Conservation (phyloP, 163 green algal genomes). For the Coccomyxa subellipsoidea region DNA sequence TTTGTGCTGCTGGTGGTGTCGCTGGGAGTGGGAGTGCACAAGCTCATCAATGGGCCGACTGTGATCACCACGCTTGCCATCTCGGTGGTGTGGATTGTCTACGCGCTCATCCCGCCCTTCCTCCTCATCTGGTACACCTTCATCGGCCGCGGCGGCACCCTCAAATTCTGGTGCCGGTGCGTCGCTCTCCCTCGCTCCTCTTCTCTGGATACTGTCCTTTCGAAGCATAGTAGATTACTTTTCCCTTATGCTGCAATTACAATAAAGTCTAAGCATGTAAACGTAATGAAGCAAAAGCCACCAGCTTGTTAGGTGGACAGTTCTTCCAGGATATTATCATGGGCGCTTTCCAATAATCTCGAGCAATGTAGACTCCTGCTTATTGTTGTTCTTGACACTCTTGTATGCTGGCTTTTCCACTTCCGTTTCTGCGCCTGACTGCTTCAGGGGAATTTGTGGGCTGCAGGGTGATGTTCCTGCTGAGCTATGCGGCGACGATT, state of each 20-base stretch:
- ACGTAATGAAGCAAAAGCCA: no score
- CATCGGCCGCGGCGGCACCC: constrained; percentile 28
- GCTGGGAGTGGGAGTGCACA: constrained; percentile 42
- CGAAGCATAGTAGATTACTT: no score
- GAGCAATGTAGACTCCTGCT: no score
- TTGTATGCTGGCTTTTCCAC: no score
- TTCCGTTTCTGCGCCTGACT: no score
- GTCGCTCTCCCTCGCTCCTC: constrained; percentile 1
- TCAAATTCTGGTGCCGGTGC: constrained; percentile 33
- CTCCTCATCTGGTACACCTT: constrained; percentile 38
- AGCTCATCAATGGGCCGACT: constrained; percentile 28
- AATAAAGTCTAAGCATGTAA: no score
- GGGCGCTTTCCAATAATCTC: no score
- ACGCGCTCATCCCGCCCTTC: constrained; percentile 42
- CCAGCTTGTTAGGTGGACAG: no score
- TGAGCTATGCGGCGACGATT: constrained; percentile 36
- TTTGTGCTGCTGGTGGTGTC: constrained; percentile 33
- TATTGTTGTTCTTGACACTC: no score
- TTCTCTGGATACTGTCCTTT: constrained; percentile 16
- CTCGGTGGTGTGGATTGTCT: constrained; percentile 53
- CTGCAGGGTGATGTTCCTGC: constrained; percentile 28
- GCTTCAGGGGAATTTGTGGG: no score
- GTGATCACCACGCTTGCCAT: constrained; percentile 50
- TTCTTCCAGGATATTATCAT: no score
- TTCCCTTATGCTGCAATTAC: no score